Evolutionary conservation across 2,329 filamentous ascomycete species (phyloP).

Genomic region (Colletotrichum sansevieriae): DNA sequence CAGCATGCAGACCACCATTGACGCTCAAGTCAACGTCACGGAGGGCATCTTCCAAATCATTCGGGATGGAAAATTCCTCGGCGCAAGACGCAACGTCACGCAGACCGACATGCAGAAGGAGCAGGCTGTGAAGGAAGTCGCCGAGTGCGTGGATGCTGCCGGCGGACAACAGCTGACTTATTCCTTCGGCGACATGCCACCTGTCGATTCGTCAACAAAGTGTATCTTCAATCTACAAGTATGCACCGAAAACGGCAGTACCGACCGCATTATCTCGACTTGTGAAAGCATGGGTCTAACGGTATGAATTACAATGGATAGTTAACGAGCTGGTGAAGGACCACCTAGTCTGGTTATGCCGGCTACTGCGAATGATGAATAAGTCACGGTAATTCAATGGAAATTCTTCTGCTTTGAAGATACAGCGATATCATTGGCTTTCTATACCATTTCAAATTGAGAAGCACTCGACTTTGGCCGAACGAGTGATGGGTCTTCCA

Average conservation of each 20-base stretch:
- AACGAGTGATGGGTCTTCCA: too few species aligned
- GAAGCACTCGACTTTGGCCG: too few species aligned
- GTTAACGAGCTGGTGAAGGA: too few species aligned
- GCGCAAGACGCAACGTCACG: slow-evolving; percentile 36
- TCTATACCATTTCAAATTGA: too few species aligned
- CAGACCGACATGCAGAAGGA: slow-evolving; percentile 39
- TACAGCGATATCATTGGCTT: too few species aligned
- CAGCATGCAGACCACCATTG: slow-evolving; percentile 32
- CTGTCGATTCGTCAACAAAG: slow-evolving; percentile 14
- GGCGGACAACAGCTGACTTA: slow-evolving; percentile 1
- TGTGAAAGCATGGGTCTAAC: background rate
- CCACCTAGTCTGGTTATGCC: too few species aligned
- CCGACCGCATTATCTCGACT: background rate
- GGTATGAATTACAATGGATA: background rate
- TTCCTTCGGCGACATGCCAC: slow-evolving; percentile 10
- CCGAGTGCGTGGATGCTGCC: slow-evolving; percentile 16
- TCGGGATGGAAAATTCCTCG: slow-evolving; percentile 37
- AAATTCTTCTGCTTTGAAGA: too few species aligned
- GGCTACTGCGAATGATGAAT: too few species aligned
- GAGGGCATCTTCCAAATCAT: slow-evolving; percentile 29
- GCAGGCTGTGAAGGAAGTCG: slow-evolving; percentile 15
- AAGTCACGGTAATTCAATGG: too few species aligned
- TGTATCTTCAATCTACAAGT: slow-evolving; percentile 21
- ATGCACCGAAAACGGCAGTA: background rate
- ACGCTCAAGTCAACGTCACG: slow-evolving; percentile 31